Conservation (phyloP, 352 stramenopile genomes). For the Globisporangium acanthophoron region DNA sequence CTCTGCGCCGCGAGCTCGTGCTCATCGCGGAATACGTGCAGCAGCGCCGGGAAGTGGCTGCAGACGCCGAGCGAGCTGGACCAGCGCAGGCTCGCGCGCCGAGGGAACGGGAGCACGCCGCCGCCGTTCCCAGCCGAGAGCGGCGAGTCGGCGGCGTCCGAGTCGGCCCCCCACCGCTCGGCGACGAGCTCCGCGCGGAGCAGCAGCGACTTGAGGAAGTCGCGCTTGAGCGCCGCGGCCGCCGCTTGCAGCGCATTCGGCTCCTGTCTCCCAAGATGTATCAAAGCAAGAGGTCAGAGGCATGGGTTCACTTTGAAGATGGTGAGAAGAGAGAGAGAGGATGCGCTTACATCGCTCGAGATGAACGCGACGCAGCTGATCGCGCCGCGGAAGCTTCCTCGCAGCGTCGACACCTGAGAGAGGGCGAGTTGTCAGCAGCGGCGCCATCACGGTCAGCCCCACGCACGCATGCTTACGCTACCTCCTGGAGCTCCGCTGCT, state of each 20-base stretch:
- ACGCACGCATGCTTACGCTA: background rate
- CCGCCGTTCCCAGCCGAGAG: slow-evolving; percentile 21
- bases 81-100: slow-evolving; percentile 42
- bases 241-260: slow-evolving; percentile 28
- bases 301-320: background rate
- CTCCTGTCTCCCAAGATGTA: slow-evolving; percentile 7
- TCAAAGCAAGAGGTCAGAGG: background rate
- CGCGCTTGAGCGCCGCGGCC: slow-evolving; percentile 49
- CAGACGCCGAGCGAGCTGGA: slow-evolving; percentile 12
- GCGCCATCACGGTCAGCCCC: background rate
- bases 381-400: slow-evolving; percentile 36
- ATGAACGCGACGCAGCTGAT: slow-evolving; percentile 58
- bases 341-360: slow-evolving; percentile 12
- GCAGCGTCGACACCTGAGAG: slow-evolving; percentile 9
- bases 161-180: slow-evolving; percentile 15
- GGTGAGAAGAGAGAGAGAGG: background rate
- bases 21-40: slow-evolving; percentile 42
- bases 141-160: background rate
- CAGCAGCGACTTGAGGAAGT: slow-evolving; percentile 62
- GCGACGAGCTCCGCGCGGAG: slow-evolving; percentile 47
- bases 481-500: background rate
- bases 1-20: slow-evolving; percentile 31
- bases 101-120: slow-evolving; percentile 34
- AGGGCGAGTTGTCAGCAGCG: background rate
- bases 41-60: slow-evolving; percentile 21